phyloP scores from a whole-genome alignment of 441 rosid genomes.

The Euphorbia corollata region DNA sequence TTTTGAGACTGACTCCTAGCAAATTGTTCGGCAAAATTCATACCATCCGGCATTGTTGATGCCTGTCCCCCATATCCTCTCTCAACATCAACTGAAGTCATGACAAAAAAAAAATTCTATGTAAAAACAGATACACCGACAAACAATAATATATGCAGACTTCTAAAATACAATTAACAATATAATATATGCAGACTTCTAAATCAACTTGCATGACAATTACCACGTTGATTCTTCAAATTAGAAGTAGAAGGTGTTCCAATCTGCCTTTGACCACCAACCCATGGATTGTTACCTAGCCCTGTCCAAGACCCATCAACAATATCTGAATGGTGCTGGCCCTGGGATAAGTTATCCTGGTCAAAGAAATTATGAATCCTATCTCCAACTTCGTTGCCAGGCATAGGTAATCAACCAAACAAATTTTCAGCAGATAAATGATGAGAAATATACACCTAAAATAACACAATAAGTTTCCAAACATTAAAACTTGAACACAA shows the following conservation, averaged over 20 bases:
- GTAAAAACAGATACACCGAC: constrained; percentile 11
- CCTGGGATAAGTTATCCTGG: constrained; percentile 61
- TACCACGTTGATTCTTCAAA: constrained; percentile 68
- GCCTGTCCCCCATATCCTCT: constrained; percentile 44
- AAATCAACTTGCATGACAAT: constrained; percentile 8
- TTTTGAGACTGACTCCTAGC: constrained; percentile 42
- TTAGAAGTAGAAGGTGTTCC: constrained; percentile 42
- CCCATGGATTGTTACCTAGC: constrained; percentile 45
- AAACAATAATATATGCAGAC: constrained; percentile 10
- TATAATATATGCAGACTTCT: background rate
- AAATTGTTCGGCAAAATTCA: constrained; percentile 48
- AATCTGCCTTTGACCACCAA: constrained; percentile 56
- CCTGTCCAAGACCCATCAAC: constrained; percentile 59
- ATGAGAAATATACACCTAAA: constrained; percentile 23
- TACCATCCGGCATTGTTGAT: constrained; percentile 45
- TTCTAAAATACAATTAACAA: background rate
- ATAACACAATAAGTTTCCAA: constrained; percentile 13
- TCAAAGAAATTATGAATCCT: constrained; percentile 78
- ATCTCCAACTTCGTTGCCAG: constrained; percentile 95
- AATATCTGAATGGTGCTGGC: constrained; percentile 53
- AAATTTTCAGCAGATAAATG: constrained; percentile 26
- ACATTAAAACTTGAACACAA: constrained; percentile 11
- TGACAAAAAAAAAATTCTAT: constrained; percentile 18
- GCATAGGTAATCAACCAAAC: constrained; percentile 55
- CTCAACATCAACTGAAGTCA: constrained; percentile 50